Conservation (phyloP, 495 filamentous ascomycete genomes). For the Daldinia concentrica region DNA sequence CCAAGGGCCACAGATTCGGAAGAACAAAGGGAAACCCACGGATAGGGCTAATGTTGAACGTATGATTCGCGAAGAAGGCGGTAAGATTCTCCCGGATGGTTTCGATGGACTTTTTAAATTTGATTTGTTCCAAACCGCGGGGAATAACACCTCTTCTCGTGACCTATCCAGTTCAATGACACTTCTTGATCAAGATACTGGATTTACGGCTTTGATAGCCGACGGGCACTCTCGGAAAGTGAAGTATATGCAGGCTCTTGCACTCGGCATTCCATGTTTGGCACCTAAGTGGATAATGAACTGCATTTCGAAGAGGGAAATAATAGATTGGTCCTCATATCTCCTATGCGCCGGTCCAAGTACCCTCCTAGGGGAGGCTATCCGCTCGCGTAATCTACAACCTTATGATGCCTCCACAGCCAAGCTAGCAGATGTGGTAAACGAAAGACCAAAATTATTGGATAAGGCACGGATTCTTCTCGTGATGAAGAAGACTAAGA, state of each 20-base stretch:
- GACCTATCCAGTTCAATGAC: constrained; percentile 39
- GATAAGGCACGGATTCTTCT: constrained; percentile 75
- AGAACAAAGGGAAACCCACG: constrained; percentile 61
- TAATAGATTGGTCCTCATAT: constrained; percentile 82
- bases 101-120: constrained; percentile 86
- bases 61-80: constrained; percentile 69
- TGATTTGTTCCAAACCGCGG: constrained; percentile 45
- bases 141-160: constrained; percentile 27
- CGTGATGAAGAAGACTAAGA: constrained; percentile 73
- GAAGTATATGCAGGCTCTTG: constrained; percentile 96
- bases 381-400: constrained; percentile 74
- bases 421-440: constrained; percentile 65
- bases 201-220: constrained; percentile 86
- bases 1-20: constrained; percentile 59
- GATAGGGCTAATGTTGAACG: constrained; percentile 57
- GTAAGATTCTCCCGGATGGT: constrained; percentile 73
- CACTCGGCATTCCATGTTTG: constrained; percentile 87
- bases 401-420: constrained; percentile 67
- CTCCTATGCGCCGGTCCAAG: constrained; percentile 88
- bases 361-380: constrained; percentile 75
- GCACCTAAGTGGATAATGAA: constrained; percentile 81
- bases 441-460: constrained; percentile 68
- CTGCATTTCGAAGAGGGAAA: constrained; percentile 65
- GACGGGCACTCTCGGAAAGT: constrained; percentile 86
- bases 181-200: constrained; percentile 50